These are phyloP conservation scores for Microcera coccophila DNA, from an alignment of 2,329 filamentous ascomycete genomes.

Conservation along the genomic window DNA sequence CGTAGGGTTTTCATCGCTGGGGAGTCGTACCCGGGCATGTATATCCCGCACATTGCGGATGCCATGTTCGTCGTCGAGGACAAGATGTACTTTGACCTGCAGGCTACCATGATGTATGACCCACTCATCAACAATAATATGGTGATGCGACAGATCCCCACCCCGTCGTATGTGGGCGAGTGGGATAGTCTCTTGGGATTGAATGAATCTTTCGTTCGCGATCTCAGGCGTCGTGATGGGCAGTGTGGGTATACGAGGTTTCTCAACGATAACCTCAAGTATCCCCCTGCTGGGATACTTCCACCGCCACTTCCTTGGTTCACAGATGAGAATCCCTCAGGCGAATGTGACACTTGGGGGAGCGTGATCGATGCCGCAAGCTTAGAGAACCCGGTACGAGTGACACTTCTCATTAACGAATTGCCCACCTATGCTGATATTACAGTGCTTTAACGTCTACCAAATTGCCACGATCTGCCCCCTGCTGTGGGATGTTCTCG, in stretches of 20 bases:
- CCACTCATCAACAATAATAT: conserved; percentile 55
- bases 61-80: conserved; percentile 67
- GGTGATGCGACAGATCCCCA: conserved; percentile 44
- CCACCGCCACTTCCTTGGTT: too few relatives aligned
- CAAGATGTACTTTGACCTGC: conserved; percentile 62
- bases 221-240: too few relatives aligned
- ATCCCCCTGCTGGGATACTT: too few relatives aligned
- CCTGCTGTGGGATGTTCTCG: too few relatives aligned
- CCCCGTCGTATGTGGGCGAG: conserved; percentile 57
- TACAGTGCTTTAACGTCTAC: conserved; percentile 74
- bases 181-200: conserved; percentile 59
- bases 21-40: conserved; percentile 64
- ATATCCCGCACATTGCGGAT: conserved; percentile 68
- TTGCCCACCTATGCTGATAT: conserved; percentile 49
- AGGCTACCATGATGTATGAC: conserved; percentile 69
- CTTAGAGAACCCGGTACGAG: too few relatives aligned
- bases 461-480: conserved; percentile 71
- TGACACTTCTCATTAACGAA: too few relatives aligned
- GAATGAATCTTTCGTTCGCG: conserved; percentile 54
- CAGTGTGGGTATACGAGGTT: too few relatives aligned
- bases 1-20: conserved; percentile 71
- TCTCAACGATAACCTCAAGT: too few relatives aligned
- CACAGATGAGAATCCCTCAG: too few relatives aligned
- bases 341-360: too few relatives aligned
- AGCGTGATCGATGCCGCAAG: too few relatives aligned